Evolutionary conservation across 441 rosid species (phyloP), one percentile per base, ranked within the genome.

Genomic region (Mallotus japonicus): DNA sequence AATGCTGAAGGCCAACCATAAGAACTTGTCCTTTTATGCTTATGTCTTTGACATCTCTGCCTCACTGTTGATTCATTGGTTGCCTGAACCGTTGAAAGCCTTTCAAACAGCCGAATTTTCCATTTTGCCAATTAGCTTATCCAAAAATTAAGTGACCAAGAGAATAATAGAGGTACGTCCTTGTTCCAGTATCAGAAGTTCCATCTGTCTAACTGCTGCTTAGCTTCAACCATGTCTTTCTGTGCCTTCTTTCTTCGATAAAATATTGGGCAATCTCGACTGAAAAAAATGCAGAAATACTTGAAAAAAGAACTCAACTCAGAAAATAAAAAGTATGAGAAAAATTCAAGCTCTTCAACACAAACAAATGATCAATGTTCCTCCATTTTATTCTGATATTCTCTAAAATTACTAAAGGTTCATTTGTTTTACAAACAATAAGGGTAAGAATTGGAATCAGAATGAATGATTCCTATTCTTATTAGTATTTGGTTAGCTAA

Each of bases 221-320:
- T 87, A 58, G 98, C 97, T 71, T 87, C 93, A 67, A 83, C 95
- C 98, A 95, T 90, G 83, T 95, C 97, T 71, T 93, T 95, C 74
- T 95, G 96, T 72, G 91, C 98, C 84, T 95, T 95, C 85, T 90
- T 93, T 78, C 99, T 87, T 79, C 99, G 86, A 81, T 93, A 95
- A 83, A 95, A 95, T 86, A 95, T 95, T 57, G 99, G 99, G 74
- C 99, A 95, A 83, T 92, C 99, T 69, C 98, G 97, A 77, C 99
- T 95, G 46, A 67, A 28, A 28, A 71, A 19, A 72, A 74, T 17
- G 65, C 13, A 74, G 17, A 44, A 0, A 2, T 5, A 67, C 16
- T 8, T 28, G 14, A 19, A 0, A n/a, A n/a, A 56, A 56, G n/a
- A 56, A 19, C 11, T 19, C 1, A 9, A 70, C 2, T 11, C 53